These are phyloP conservation scores for Casuarina glauca DNA, from an alignment of 306 rosid species.

Conservation along the genomic window DNA sequence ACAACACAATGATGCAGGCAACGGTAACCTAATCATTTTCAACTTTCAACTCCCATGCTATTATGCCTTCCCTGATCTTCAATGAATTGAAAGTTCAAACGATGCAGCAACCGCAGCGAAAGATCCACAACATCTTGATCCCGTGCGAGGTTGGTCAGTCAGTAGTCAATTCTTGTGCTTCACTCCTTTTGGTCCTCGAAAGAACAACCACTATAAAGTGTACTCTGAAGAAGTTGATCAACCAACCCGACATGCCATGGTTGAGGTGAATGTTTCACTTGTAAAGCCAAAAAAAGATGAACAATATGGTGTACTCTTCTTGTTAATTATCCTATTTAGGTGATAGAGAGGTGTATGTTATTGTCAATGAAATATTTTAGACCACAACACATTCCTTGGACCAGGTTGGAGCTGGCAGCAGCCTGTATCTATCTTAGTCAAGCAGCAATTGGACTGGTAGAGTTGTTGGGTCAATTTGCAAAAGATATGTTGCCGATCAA, in stretches of 20 bases:
- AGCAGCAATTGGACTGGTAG: no score
- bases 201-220: neutral
- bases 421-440: no score
- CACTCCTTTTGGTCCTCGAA: neutral
- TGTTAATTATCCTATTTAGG: neutral
- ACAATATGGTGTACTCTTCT: neutral
- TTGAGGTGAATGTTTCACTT: neutral
- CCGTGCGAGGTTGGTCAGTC: neutral
- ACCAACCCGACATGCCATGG: neutral
- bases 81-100: neutral
- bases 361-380: no score
- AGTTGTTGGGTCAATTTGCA: no score
- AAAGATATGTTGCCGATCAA: no score
- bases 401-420: no score
- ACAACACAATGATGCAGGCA: constrained; percentile 1
- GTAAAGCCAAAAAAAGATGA: neutral
- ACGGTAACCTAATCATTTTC: neutral
- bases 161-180: neutral
- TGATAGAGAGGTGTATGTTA: no score
- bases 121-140: constrained; percentile 9
- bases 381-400: no score
- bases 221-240: neutral
- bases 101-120: neutral
- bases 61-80: constrained; percentile 16
- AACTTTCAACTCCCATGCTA: neutral